phyloP scores from a whole-genome alignment of 169 alveolate genomes.

The Babesia divergens region DNA sequence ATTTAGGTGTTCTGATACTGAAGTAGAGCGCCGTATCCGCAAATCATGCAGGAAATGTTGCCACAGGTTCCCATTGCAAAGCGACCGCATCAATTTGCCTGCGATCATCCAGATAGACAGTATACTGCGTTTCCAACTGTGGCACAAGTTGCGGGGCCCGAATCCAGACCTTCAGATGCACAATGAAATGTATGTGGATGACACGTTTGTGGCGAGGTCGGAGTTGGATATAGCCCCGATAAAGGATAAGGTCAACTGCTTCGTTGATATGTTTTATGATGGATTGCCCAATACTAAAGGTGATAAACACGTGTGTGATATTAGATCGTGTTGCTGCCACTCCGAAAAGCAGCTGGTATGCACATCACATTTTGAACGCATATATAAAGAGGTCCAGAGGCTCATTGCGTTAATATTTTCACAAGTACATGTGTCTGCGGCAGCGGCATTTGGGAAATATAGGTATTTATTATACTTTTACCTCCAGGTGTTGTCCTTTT shows the following conservation, averaged over 20 bases:
- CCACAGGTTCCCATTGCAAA: neutral
- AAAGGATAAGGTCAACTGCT: neutral
- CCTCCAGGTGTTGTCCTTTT: conserved; percentile 13
- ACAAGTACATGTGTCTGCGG: neutral
- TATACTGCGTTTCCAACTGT: neutral
- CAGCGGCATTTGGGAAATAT: neutral
- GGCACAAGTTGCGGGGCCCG: neutral
- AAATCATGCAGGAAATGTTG: neutral
- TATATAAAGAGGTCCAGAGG: conserved; percentile 6
- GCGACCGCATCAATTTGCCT: neutral
- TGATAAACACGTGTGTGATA: neutral
- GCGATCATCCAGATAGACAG: conserved; percentile 2
- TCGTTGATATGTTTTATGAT: conserved; percentile 1
- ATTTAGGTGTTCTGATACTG: neutral
- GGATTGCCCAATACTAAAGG: neutral
- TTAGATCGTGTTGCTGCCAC: conserved; percentile 28
- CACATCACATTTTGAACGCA: conserved; percentile 14
- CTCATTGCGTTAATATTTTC: neutral
- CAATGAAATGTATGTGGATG: neutral
- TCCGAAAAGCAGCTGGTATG: neutral
- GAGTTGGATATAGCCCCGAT: neutral
- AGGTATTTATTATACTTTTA: conserved; percentile 26
- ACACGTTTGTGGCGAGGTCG: neutral
- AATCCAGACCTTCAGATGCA: neutral
- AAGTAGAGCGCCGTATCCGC: neutral